phyloP scores from a whole-genome alignment of 306 rosid species.

The Trichosanthes cucumerina region DNA sequence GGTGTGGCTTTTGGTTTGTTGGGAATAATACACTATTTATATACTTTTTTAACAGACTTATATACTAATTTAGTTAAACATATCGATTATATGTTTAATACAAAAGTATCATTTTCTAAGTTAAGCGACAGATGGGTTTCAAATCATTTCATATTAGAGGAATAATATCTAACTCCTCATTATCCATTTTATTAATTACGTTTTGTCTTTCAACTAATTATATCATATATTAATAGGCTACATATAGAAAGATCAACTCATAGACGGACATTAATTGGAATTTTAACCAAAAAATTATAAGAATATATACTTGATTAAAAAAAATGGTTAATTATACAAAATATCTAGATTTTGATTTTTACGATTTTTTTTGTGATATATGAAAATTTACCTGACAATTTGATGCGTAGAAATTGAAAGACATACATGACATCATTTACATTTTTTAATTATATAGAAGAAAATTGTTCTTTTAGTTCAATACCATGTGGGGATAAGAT shows the following conservation, averaged over 20 bases:
- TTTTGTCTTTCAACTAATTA: not conserved
- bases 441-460: no score
- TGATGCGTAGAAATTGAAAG: no score
- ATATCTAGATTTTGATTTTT: not conserved
- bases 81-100: not conserved
- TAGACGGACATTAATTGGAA: not conserved
- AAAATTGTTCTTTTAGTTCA: no score
- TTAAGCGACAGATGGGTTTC: not conserved
- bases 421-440: no score
- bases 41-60: no score
- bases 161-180: not conserved
- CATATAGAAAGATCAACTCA: not conserved
- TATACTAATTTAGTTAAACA: not conserved
- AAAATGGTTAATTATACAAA: not conserved
- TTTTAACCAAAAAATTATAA: not conserved
- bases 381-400: no score
- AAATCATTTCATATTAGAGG: not conserved
- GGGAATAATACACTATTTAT: not conserved
- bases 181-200: not conserved
- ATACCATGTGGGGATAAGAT: no score
- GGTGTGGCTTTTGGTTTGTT: no score
- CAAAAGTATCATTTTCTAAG: no score
- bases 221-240: not conserved
- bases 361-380: no score
- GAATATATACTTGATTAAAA: not conserved